phyloP scores from a whole-genome alignment of 345 rosid species.

The Eucalyptus tenuipes region DNA sequence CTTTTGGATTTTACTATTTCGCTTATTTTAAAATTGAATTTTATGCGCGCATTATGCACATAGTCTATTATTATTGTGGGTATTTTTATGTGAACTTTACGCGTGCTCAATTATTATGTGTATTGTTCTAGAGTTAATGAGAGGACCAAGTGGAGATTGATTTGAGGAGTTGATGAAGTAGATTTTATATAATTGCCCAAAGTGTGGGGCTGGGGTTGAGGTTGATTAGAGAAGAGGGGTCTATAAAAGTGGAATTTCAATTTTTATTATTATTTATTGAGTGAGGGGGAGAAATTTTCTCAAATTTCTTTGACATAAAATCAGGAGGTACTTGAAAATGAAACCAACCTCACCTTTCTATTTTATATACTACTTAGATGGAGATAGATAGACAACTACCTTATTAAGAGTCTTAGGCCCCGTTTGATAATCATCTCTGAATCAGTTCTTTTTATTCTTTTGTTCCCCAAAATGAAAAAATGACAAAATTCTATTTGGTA shows the following conservation, averaged over 20 bases:
- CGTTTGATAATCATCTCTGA: rapidly evolving
- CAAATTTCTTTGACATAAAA: not conserved
- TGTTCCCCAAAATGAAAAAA: too few species aligned
- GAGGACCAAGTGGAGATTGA: not conserved
- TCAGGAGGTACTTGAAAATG: not conserved
- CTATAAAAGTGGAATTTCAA: not conserved
- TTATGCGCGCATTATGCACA: not conserved
- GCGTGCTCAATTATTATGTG: not conserved
- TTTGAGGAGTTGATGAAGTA: not conserved
- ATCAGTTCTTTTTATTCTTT: too few species aligned
- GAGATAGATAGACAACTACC: not conserved
- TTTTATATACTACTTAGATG: not conserved
- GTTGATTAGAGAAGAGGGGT: not conserved
- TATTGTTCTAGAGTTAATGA: not conserved
- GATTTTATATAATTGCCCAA: not conserved
- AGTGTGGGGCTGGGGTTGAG: not conserved
- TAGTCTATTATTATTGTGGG: not conserved
- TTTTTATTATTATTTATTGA: not conserved
- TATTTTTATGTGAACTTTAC: not conserved
- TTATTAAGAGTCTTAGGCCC: not conserved
- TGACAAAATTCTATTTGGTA: rapidly evolving
- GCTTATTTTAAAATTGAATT: not conserved
- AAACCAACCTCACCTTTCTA: not conserved
- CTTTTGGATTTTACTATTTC: not conserved
- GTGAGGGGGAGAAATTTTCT: not conserved